Base-by-base conservation (phyloP, 495 filamentous ascomycete species). In the Podospora pseudocomata region DNA sequence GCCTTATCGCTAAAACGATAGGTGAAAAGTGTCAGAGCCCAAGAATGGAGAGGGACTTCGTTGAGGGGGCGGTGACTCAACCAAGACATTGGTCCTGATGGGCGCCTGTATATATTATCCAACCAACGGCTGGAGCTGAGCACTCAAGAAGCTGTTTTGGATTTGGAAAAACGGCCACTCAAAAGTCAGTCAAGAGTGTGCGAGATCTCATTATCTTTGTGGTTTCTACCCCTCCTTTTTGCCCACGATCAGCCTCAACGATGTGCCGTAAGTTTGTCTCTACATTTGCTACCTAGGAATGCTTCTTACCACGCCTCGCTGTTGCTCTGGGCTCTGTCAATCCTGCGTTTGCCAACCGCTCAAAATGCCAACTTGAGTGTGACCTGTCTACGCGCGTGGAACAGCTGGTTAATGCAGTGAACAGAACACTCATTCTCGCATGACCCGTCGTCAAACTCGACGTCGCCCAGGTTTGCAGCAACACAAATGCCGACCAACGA, bases 371-470 rank as follows among this genome's bases (percentile, higher is more conserved):
- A 20, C 61, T 20, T 34, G 39, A 34, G 34, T 34, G 27, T 28
- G 61, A 63, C 28, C 23, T 63, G 19, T 39, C 56, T 19, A 27
- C 39, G 39, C 39, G 7, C 26, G 69, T 71, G 66, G 59, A 71
- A 68, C 69, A 60, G 6, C 11, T 3, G 7, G 58, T 68, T 71
- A 19, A 68, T 68, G 15, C 39, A 53, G 58, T 64, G 26, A 30
- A 66, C 61, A 74, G 72, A 68, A 16, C 61, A 72, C 62, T 67
- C 68, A 28, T 71, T 69, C 19, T 32, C 63, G 64, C 69, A 69
- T 64, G 76, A 70, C 60, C 67, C 68, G 28, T 70, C 73, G 65
- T 77, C 76, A 5, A 71, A 65, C 69, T 76, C 75, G 61, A 72
- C 70, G 27, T 77, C 76, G 28, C 73, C 76, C 62, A 74, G 59